These are phyloP conservation scores for Setaria italica DNA, from an alignment of 202 grass and related monocot species.

Conservation along the genomic window DNA sequence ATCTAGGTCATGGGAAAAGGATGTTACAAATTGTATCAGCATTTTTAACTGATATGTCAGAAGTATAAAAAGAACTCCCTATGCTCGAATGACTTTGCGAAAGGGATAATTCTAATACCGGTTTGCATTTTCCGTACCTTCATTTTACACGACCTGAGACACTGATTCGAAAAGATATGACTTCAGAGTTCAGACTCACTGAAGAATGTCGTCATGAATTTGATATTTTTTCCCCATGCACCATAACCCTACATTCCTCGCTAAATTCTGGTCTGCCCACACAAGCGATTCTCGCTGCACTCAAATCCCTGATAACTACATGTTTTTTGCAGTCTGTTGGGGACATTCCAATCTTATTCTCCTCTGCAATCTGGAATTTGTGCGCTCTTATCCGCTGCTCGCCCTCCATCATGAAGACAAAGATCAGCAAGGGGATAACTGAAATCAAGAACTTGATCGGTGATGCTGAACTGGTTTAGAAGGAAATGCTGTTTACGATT, in stretches of 20 bases:
- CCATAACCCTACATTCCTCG: not conserved
- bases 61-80: not conserved
- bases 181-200: not conserved
- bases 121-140: not conserved
- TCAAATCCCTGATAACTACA: conserved; percentile 22
- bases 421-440: not conserved
- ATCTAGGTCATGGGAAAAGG: not conserved
- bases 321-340: not conserved
- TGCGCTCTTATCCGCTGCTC: conserved; percentile 48
- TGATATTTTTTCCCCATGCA: not conserved
- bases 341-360: conserved; percentile 34
- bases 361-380: conserved; percentile 38
- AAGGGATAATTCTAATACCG: not conserved
- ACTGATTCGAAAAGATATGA: not conserved
- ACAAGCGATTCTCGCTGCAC: conserved; percentile 38
- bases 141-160: not conserved
- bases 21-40: not conserved
- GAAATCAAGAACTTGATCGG: not conserved
- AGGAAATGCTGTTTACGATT: not conserved
- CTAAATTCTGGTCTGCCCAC: conserved; percentile 31
- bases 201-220: conserved; percentile 10
- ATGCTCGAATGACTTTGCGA: not conserved
- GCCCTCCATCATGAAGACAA: conserved; percentile 12
- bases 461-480: conserved; percentile 16
- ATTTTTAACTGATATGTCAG: not conserved